phyloP scores from a whole-genome alignment of 148 eudicot species.

The Silene uniflora region DNA sequence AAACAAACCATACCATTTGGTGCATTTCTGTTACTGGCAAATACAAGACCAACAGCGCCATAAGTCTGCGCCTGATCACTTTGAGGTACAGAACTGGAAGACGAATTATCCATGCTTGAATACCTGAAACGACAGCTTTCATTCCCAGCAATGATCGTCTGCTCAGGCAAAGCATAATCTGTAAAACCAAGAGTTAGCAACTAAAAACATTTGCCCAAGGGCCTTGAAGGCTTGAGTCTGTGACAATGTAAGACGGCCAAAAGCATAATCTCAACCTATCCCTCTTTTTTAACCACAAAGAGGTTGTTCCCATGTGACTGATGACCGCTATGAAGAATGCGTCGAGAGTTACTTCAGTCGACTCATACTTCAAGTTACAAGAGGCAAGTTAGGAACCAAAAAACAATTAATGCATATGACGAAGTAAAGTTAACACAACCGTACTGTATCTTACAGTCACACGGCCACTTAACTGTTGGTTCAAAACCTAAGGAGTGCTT shows the following conservation, averaged over 20 bases:
- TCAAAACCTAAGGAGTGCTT: neutral
- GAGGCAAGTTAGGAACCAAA: constrained; percentile 1
- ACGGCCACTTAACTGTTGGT: neutral
- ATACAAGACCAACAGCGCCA: constrained; percentile 65
- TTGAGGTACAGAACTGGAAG: constrained; percentile 6
- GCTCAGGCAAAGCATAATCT: constrained; percentile 61
- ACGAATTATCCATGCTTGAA: constrained; percentile 22
- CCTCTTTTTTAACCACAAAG: neutral
- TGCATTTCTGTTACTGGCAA: constrained; percentile 49
- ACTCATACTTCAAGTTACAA: neutral
- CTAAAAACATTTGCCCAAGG: constrained; percentile 1
- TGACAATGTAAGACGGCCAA: neutral
- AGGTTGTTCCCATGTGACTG: neutral
- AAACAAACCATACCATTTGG: constrained; percentile 41
- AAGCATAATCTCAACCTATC: neutral
- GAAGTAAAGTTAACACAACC: neutral
- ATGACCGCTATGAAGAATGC: neutral
- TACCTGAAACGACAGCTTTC: constrained; percentile 45
- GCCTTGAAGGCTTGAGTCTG: neutral
- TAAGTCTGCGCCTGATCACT: neutral
- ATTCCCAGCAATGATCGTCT: constrained; percentile 72
- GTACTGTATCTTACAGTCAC: neutral
- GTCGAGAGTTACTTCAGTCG: neutral
- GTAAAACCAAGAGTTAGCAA: constrained; percentile 28
- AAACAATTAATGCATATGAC: neutral